Evolutionary conservation across 2,329 filamentous ascomycete species (phyloP).

Genomic region (Exophiala calicioides): DNA sequence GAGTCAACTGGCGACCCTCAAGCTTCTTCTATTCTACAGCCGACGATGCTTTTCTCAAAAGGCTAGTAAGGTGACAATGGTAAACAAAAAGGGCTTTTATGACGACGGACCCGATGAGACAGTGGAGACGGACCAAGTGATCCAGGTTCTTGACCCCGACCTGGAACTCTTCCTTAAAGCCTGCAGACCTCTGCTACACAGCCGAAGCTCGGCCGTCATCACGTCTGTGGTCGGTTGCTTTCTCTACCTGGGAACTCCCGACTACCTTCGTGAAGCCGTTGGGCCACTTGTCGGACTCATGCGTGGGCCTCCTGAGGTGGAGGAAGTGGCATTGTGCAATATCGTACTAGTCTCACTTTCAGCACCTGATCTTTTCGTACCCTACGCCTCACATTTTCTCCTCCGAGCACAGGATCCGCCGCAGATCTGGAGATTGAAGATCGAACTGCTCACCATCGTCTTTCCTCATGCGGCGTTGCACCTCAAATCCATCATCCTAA

Average conservation of each 20-base stretch:
- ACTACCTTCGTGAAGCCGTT: constrained; percentile 73
- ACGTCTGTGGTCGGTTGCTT: constrained; percentile 84
- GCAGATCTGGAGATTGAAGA: constrained; percentile 84
- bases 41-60: constrained; percentile 81
- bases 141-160: constrained; percentile 72
- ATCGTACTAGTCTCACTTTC: constrained; percentile 87
- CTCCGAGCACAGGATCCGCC: constrained; percentile 76
- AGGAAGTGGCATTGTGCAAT: constrained; percentile 88
- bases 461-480: constrained; percentile 79
- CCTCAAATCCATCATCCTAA: constrained; percentile 81
- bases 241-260: constrained; percentile 75
- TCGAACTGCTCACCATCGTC: constrained; percentile 86
- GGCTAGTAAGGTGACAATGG: constrained; percentile 59
- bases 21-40: constrained; percentile 80
- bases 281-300: constrained; percentile 85
- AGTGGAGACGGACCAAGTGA: constrained; percentile 51
- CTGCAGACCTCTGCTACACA: constrained; percentile 83
- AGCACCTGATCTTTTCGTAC: constrained; percentile 77
- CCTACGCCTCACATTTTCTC: constrained; percentile 86
- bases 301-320: constrained; percentile 80
- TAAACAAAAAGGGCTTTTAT: constrained; percentile 73
- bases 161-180: constrained; percentile 76
- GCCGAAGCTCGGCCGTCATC: constrained; percentile 89
- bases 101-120: constrained; percentile 62
- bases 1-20: constrained; percentile 83